These are phyloP conservation scores for Penicillium sp. DNA, from an alignment of 2,329 filamentous ascomycete genomes.

Conservation along the genomic window DNA sequence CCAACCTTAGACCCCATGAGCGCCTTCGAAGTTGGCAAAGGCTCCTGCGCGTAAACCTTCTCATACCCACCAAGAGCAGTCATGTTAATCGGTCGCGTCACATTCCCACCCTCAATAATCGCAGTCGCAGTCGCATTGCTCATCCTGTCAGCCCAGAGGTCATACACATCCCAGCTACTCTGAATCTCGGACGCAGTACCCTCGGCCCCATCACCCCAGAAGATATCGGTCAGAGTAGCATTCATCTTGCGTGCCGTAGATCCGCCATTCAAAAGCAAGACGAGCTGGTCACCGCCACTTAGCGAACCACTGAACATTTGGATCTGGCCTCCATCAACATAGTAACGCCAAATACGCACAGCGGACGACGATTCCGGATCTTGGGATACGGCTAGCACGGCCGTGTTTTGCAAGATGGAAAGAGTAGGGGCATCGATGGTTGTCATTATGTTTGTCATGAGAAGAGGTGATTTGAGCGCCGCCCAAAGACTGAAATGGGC, in stretches of 20 bases:
- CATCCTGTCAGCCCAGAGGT: conserved; percentile 60
- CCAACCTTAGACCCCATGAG: conserved; percentile 50
- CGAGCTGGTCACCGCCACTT: conserved; percentile 47
- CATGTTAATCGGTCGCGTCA: conserved; percentile 42
- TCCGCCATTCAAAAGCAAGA: conserved; percentile 54
- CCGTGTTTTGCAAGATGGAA: conserved; percentile 50
- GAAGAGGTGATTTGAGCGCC: conserved; percentile 47
- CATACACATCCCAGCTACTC: conserved; percentile 54
- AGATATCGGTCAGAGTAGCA: conserved; percentile 54
- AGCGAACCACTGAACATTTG: conserved; percentile 53
- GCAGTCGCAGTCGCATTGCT: conserved; percentile 43
- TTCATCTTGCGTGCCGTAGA: conserved; percentile 48
- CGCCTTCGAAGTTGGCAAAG: conserved; percentile 32
- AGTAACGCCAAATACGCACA: conserved; percentile 47
- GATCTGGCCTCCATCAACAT: conserved; percentile 47
- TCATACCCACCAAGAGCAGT: conserved; percentile 52
- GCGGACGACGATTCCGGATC: conserved; percentile 46
- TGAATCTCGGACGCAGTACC: conserved; percentile 45
- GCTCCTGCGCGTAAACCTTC: conserved; percentile 47
- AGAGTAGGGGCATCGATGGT: conserved; percentile 43
- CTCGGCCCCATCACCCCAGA: conserved; percentile 48
- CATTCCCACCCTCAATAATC: conserved; percentile 43
- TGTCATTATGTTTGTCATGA: conserved; percentile 50
- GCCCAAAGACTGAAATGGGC: conserved; percentile 53
- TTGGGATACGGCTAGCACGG: conserved; percentile 52